These are phyloP conservation scores for Hordeum vulgare DNA, from an alignment of 176 grass and related monocot genomes.

Conservation along the genomic window DNA sequence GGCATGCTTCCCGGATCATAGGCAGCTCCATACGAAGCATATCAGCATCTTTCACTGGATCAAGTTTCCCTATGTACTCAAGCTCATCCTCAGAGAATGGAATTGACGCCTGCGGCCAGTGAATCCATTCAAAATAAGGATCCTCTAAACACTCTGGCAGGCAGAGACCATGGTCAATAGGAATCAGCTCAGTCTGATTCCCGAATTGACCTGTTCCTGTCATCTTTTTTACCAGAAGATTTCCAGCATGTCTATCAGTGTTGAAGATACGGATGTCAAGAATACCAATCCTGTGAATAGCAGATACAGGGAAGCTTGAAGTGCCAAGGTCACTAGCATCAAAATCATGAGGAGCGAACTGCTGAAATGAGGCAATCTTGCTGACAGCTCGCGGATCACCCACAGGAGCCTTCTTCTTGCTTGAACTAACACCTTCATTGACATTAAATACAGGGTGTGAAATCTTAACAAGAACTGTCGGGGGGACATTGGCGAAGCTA, in stretches of 20 bases:
- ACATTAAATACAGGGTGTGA: slow-evolving; percentile 65
- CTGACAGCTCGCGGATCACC: slow-evolving; percentile 31
- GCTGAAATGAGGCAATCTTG: slow-evolving; percentile 79
- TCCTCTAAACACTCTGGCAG: slow-evolving; percentile 86
- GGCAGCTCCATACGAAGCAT: slow-evolving; percentile 72
- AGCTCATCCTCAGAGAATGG: slow-evolving; percentile 81
- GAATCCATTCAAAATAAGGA: slow-evolving; percentile 99
- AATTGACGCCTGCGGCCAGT: slow-evolving; percentile 83
- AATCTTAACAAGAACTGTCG: slow-evolving; percentile 61
- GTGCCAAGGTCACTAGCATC: slow-evolving; percentile 79
- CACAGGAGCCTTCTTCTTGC: slow-evolving; percentile 24
- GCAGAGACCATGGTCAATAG: slow-evolving; percentile 85
- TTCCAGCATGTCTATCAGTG: slow-evolving; percentile 70
- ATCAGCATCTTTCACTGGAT: slow-evolving; percentile 73
- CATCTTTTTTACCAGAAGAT: slow-evolving; percentile 61
- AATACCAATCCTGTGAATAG: slow-evolving; percentile 78
- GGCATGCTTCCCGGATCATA: slow-evolving; percentile 86
- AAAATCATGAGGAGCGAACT: slow-evolving; percentile 76
- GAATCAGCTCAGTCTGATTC: slow-evolving; percentile 51
- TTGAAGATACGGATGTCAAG: slow-evolving; percentile 83
- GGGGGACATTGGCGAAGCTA: slow-evolving; percentile 71
- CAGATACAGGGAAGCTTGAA: slow-evolving; percentile 66
- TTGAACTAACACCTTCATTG: slow-evolving; percentile 31
- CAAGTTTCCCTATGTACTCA: slow-evolving; percentile 66
- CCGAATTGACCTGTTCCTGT: slow-evolving; percentile 42